phyloP scores from a whole-genome alignment of 1,284 basidiomycete species.

The Exsudoporus floridanus region DNA sequence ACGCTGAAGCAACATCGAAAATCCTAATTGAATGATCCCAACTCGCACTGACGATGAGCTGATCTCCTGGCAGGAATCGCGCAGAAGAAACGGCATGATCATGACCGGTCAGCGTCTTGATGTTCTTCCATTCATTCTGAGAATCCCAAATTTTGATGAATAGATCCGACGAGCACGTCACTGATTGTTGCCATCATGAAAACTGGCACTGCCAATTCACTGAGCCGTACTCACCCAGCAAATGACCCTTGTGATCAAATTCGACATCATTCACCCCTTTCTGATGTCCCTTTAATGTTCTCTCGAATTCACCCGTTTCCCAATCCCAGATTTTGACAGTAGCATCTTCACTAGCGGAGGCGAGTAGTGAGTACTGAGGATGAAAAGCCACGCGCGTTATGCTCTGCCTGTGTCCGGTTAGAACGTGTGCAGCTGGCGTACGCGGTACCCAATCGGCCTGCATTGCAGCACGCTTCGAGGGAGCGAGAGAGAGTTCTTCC shows the following conservation, averaged over 20 bases:
- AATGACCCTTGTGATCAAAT: conserved; percentile 81
- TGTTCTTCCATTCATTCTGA: conserved; percentile 85
- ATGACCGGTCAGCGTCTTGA: conserved; percentile 84
- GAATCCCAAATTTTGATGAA: conserved; percentile 93
- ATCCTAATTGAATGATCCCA: conserved; percentile 84
- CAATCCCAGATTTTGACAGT: conserved; percentile 95
- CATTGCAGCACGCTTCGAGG: conserved; percentile 52
- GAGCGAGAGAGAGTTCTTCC: conserved; percentile 70
- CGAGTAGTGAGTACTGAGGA: conserved; percentile 80
- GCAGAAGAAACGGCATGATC: conserved; percentile 89
- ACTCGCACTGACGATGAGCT: conserved; percentile 80
- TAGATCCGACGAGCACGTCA: conserved; percentile 86
- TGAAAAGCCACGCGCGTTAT: conserved; percentile 84
- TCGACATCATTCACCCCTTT: conserved; percentile 86
- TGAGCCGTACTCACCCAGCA: conserved; percentile 60
- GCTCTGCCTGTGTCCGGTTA: conserved; percentile 79
- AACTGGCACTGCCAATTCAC: not conserved
- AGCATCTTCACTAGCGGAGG: conserved; percentile 84
- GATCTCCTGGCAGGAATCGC: conserved; percentile 82
- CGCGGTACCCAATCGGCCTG: conserved; percentile 82
- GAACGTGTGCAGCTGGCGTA: conserved; percentile 73
- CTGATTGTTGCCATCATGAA: conserved; percentile 39
- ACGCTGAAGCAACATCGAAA: conserved; percentile 86
- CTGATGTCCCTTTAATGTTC: conserved; percentile 90
- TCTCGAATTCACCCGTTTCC: conserved; percentile 91